Conservation (phyloP, 2,329 filamentous ascomycete species). For the Botrytis paeoniae region DNA sequence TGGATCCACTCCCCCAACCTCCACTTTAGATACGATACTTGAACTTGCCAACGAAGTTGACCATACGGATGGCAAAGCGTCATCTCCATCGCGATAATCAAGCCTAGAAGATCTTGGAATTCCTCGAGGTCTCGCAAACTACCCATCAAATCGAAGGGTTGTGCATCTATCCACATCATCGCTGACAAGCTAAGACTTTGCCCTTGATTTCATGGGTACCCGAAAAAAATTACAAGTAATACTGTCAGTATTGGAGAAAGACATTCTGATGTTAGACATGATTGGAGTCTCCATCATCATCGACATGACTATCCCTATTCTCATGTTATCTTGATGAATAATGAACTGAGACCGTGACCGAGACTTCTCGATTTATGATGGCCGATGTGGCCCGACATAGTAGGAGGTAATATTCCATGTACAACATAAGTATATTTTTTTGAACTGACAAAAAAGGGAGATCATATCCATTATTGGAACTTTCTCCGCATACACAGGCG, state of each 20-base stretch:
- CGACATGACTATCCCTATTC: neutral
- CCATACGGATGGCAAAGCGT: neutral
- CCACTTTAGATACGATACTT: slow-evolving; percentile 1
- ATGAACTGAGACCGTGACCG: slow-evolving; percentile 14
- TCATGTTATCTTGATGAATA: slow-evolving; percentile 1
- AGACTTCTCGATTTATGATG: slow-evolving; percentile 8
- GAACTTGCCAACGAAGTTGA: slow-evolving; percentile 4
- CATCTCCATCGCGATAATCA: neutral
- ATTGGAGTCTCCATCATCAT: neutral
- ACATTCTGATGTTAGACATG: slow-evolving; percentile 5
- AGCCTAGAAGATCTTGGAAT: neutral
- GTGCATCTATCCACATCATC: neutral
- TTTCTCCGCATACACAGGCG: neutral
- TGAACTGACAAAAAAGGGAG: neutral
- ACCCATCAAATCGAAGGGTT: neutral
- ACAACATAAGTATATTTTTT: neutral
- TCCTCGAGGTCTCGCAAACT: neutral
- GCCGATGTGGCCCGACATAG: neutral
- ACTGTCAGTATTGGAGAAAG: slow-evolving; percentile 2
- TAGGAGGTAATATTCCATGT: neutral
- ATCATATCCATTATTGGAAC: neutral
- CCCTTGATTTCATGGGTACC: slow-evolving; percentile 1
- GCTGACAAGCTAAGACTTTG: neutral
- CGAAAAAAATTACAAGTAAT: neutral
- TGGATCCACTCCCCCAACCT: slow-evolving; percentile 2